Conservation (phyloP, 257 asterid genomes). For the Prunella vulgaris region DNA sequence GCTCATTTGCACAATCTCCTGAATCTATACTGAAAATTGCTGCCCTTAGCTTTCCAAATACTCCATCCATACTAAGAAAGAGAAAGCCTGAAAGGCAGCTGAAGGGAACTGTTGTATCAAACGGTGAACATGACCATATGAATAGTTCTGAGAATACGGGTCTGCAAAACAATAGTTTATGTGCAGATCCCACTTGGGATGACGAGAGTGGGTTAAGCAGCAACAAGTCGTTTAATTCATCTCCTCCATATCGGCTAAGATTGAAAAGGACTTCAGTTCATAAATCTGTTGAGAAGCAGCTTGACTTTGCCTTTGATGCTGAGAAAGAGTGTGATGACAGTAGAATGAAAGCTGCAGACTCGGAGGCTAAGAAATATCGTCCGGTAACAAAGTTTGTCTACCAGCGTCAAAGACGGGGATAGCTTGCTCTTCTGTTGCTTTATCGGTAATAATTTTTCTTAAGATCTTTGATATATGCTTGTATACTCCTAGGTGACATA, state of each 20-base stretch:
- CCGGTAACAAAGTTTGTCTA: constrained; percentile 48
- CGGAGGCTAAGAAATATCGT: constrained; percentile 35
- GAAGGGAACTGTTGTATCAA: constrained; percentile 29
- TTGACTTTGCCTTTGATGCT: constrained; percentile 45
- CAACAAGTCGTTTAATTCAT: constrained; percentile 51
- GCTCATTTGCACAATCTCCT: constrained; percentile 50
- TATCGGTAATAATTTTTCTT: not conserved
- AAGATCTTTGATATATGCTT: not conserved
- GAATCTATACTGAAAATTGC: constrained; percentile 81
- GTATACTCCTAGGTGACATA: not conserved
- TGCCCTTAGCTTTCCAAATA: constrained; percentile 73
- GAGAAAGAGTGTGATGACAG: constrained; percentile 34
- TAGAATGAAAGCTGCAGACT: constrained; percentile 32
- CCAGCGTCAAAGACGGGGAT: constrained; percentile 52
- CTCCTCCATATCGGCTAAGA: constrained; percentile 85
- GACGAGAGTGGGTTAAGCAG: constrained; percentile 34
- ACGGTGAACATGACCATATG: constrained; percentile 26
- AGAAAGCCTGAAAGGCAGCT: constrained; percentile 44
- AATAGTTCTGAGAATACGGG: constrained; percentile 32
- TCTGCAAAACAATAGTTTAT: constrained; percentile 27
- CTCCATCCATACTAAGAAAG: constrained; percentile 88
- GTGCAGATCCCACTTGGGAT: constrained; percentile 27
- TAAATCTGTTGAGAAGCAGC: constrained; percentile 93
- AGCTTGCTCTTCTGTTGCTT: constrained; percentile 13
- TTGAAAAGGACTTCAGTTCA: constrained; percentile 59